Evolutionary conservation across 768 basidiomycete species (phyloP), one percentile per base, ranked within the genome.

Genomic region (Hemileccinum rubropunctum): DNA sequence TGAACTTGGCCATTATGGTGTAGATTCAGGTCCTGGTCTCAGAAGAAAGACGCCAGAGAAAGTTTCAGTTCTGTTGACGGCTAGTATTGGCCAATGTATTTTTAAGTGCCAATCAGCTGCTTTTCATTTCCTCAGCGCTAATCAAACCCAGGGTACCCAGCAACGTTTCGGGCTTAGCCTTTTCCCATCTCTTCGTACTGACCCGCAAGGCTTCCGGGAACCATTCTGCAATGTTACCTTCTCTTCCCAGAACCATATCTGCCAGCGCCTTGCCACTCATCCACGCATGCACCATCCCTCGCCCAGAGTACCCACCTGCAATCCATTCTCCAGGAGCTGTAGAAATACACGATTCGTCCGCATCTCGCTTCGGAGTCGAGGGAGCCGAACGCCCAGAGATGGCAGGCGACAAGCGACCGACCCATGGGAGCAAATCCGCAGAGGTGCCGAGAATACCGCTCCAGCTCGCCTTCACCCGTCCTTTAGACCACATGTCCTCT

Each of bases 261-360:
- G 79, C 83, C 6, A 86, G 64, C 1, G 81, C 82, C 50, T 75
- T 76, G 14, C 81, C 86, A 45, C 81, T 73, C 70, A 83, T 64
- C 83, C 84, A 86, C 0, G 82, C 84, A 52, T 86, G 80, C 3
- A 77, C 78, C 86, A 87, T 86, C 3, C 86, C 86, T 57, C 88
- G 86, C 0, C 86, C 86, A 2, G 77, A 73, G 60, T 82, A 88
- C 15, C 85, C 86, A 3, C 82, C 85, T 21, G 80, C 74, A 20
- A 88, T 77, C 86, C 86, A 88, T 63, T 88, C 86, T 12, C 84
- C 85, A 1, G 82, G 68, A 0, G 61, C 52, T 9, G 73, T 69
- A 37, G 55, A 50, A 8, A 52, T 30, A 12, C 38, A 47, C 0
- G 21, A 14, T 15, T 50, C 45, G 10, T 52, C 21, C n/a, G 37